Conservation (phyloP, 2,329 filamentous ascomycete species). For the Calonectria henricotiae region DNA sequence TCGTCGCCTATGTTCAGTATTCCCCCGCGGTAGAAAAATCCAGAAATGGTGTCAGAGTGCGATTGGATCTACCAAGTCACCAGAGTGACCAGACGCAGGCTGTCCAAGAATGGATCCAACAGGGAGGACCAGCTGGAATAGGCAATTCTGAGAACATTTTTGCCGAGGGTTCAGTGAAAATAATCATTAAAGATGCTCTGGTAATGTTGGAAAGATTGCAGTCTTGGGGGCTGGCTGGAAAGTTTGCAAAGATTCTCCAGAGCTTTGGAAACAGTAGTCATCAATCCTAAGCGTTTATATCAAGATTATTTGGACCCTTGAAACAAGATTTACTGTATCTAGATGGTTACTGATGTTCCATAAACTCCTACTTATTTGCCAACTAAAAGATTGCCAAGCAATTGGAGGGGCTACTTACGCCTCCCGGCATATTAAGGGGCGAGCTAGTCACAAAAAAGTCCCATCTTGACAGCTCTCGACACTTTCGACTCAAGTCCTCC, state of each 20-base stretch:
- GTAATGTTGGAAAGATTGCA: slow-evolving; percentile 46
- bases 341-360: no score
- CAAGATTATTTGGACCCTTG: background rate
- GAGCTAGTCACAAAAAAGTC: slow-evolving; percentile 66
- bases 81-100: slow-evolving; percentile 20
- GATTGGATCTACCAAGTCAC: slow-evolving; percentile 45
- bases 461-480: slow-evolving; percentile 67
- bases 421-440: slow-evolving; percentile 65
- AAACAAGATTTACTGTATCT: background rate
- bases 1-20: slow-evolving; percentile 51
- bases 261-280: slow-evolving; percentile 34
- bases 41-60: slow-evolving; percentile 26
- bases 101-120: slow-evolving; percentile 47
- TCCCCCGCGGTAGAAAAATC: slow-evolving; percentile 33
- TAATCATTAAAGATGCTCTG: slow-evolving; percentile 50
- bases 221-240: slow-evolving; percentile 53
- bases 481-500: slow-evolving; percentile 61
- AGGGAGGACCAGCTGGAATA: slow-evolving; percentile 50
- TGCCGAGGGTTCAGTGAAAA: slow-evolving; percentile 35
- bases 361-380: no score
- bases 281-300: background rate
- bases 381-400: slow-evolving; percentile 61
- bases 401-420: slow-evolving; percentile 64
- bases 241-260: slow-evolving; percentile 52
- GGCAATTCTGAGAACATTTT: slow-evolving; percentile 48